Conservation (phyloP, 305 asterid species). For the Rubia occidens region DNA sequence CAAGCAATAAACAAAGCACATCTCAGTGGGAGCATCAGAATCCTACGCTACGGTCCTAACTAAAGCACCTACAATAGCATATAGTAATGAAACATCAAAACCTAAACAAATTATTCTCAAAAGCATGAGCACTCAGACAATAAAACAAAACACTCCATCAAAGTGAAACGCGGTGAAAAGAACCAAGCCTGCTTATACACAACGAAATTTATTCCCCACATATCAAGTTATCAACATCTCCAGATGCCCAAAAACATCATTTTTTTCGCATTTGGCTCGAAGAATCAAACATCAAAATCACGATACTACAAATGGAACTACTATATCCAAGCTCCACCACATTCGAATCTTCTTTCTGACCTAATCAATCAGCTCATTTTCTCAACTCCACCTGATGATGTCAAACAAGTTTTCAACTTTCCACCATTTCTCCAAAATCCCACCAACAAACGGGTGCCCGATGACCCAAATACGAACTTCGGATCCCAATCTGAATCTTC, state of each 20-base stretch:
- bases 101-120: constrained; percentile 26
- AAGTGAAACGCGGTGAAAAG: constrained; percentile 23
- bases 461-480: constrained; percentile 8
- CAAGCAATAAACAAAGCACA: constrained; percentile 12
- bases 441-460: not conserved
- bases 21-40: constrained; percentile 29
- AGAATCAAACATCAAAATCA: constrained; percentile 24
- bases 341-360: constrained; percentile 15
- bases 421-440: not conserved
- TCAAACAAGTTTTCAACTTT: constrained; percentile 9
- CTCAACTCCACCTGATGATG: constrained; percentile 7
- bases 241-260: constrained; percentile 13
- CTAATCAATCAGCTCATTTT: constrained; percentile 17
- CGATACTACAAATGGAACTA: constrained; percentile 18
- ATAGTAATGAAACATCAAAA: constrained; percentile 9
- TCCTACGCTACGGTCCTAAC: constrained; percentile 19
- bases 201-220: constrained; percentile 20
- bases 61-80: constrained; percentile 17
- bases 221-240: constrained; percentile 4
- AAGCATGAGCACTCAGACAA: constrained; percentile 23
- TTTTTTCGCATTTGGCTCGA: constrained; percentile 12
- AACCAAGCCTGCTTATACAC: constrained; percentile 22
- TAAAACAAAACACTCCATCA: constrained; percentile 6
- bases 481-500: constrained; percentile 25
- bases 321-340: constrained; percentile 2